Conservation (phyloP, 495 filamentous ascomycete species). For the Cetradonia linearis region DNA sequence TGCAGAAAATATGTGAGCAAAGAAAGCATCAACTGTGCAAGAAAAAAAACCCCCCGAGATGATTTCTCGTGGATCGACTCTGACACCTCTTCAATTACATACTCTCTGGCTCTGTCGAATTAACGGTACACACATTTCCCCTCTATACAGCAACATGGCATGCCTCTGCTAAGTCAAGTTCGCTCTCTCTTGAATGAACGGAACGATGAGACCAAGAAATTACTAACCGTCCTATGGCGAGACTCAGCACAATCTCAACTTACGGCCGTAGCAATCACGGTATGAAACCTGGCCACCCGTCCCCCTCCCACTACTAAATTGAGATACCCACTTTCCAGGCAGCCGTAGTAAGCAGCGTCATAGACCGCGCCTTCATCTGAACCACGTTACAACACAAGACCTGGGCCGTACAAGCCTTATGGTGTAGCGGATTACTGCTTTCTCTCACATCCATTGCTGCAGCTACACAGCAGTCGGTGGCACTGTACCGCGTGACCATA, state of each 20-base stretch:
- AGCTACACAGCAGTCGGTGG: slow-evolving; percentile 19
- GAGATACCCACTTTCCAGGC: not conserved
- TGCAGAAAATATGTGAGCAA: not conserved
- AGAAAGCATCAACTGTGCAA: not conserved
- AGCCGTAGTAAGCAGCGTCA: slow-evolving; percentile 16
- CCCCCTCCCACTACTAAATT: not conserved
- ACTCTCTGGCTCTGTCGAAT: not conserved
- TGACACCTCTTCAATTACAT: not conserved
- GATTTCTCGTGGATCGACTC: not conserved
- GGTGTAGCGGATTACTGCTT: slow-evolving; percentile 16
- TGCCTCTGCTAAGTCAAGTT: not conserved
- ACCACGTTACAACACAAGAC: slow-evolving; percentile 1
- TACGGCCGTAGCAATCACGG: not conserved
- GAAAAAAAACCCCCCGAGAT: not conserved
- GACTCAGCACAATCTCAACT: not conserved
- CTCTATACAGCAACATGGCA: not conserved
- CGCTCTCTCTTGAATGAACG: not conserved
- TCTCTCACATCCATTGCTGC: slow-evolving; percentile 16
- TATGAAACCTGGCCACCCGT: not conserved
- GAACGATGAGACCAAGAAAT: not conserved
- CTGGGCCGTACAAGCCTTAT: slow-evolving; percentile 16
- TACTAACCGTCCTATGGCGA: not conserved
- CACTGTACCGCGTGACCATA: slow-evolving; percentile 15
- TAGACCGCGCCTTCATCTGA: slow-evolving; percentile 18
- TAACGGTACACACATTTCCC: not conserved